Base-by-base conservation (phyloP, 495 filamentous ascomycete genomes). In the Neurospora sp. region DNA sequence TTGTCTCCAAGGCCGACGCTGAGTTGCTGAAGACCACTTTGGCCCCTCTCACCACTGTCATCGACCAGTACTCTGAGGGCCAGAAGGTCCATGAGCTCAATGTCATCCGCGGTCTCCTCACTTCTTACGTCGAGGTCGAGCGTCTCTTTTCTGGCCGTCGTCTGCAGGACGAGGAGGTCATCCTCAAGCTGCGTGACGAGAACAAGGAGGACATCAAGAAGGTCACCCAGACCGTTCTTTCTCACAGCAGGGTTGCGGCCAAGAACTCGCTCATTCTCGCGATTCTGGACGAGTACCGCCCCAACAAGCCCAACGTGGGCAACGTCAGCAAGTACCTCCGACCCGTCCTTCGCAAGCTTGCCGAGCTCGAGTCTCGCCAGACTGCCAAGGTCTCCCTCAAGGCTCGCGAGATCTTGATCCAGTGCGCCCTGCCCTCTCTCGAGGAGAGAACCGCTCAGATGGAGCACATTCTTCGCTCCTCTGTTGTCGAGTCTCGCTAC, bases 381-480 rank as follows among this genome's bases (percentile, higher is more conserved):
- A 94, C 94, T 16, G 92, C 96, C 71, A 99, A 99, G 89, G 94
- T 99, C 41, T 92, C 95, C 1, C 88, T 98, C 76, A 98, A 98
- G 86, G 95, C 96, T 41, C 92, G 96, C 76, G 96, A 99, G 81
- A 90, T 98, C 39, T 88, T 98, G 69, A 99, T 99, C 72, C 96
- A 98, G 83, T 98, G 93, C 75, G 94, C 96, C 40, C 87, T 99
- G 78, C 96, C 96, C 0, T 98, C 96, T 6, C 86, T 99, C 31
- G 96, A 98, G 80, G 96, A 99, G 86, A 89, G 96, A 75, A 90
- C 92, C 8, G 88, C 91, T 41, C 96, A 99, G 83, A 98, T 99
- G 96, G 96, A 98, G 84, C 95, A 98, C 82, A 99, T 99, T 76
- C 87, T 99, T 40, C 93, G 95, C 45, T 97, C 96, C 41, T 94